phyloP scores from a whole-genome alignment of 768 basidiomycete species.

The Cystobasidiopsis lactophilus region DNA sequence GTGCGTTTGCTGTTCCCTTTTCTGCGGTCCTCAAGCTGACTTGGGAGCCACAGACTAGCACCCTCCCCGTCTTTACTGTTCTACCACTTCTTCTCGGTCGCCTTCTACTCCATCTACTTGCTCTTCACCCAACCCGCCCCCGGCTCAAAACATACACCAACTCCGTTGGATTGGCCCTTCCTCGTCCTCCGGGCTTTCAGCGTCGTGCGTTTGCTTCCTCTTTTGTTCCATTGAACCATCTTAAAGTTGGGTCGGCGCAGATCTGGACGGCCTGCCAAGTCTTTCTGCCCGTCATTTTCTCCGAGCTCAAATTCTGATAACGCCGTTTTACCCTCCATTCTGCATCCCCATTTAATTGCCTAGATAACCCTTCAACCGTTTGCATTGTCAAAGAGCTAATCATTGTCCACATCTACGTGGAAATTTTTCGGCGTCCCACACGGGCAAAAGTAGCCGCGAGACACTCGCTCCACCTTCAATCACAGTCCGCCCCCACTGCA shows the following conservation, averaged over 20 bases:
- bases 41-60: slow-evolving; percentile 36
- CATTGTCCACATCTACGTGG: too few species aligned
- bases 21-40: neutral
- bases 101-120: slow-evolving; percentile 79
- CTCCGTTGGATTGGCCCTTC: slow-evolving; percentile 35
- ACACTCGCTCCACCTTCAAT: too few species aligned
- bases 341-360: too few species aligned
- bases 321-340: too few species aligned
- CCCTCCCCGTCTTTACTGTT: slow-evolving; percentile 61
- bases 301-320: slow-evolving; percentile 34
- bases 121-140: slow-evolving; percentile 47
- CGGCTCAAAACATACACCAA: slow-evolving; percentile 2
- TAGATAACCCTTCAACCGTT: too few species aligned
- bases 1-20: slow-evolving; percentile 31
- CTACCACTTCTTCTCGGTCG: slow-evolving; percentile 85
- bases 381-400: too few species aligned
- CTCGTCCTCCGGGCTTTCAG: slow-evolving; percentile 35
- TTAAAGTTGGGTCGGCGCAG: too few species aligned
- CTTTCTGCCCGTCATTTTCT: slow-evolving; percentile 67
- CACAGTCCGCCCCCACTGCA: too few species aligned
- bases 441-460: too few species aligned
- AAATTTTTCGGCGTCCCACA: too few species aligned
- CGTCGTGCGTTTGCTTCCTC: slow-evolving; percentile 5
- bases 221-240: slow-evolving; percentile 3
- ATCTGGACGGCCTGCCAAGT: slow-evolving; percentile 84